Percentiles rank a stretch among this genome's conserved stretches.
These are phyloP conservation scores for Artemisia argyi DNA, from an alignment of 129 eudicot species.

Conservation along the genomic window DNA sequence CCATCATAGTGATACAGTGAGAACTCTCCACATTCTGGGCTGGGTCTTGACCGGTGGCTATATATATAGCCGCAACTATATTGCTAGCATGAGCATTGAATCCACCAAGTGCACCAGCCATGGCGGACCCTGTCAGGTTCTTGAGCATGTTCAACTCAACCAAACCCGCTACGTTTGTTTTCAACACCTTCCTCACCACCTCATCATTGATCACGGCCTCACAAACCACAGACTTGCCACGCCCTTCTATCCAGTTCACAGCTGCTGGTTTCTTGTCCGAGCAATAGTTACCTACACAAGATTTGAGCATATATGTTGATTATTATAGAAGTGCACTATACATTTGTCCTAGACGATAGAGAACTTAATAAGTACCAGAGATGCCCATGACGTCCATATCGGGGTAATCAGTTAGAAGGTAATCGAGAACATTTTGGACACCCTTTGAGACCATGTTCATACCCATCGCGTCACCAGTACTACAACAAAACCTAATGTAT, in stretches of 20 bases:
- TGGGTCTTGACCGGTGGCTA: slow-evolving; percentile 69
- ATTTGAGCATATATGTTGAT: neutral
- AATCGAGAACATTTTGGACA: slow-evolving; percentile 56
- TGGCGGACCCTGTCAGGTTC: slow-evolving; percentile 58
- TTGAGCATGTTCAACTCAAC: slow-evolving; percentile 66
- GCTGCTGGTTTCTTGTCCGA: slow-evolving; percentile 63
- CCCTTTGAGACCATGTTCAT: slow-evolving; percentile 69
- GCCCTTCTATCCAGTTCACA: slow-evolving; percentile 63
- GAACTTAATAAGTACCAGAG: slow-evolving; percentile 33
- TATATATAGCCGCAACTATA: slow-evolving; percentile 50
- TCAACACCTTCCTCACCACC: slow-evolving; percentile 50
- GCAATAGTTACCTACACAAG: slow-evolving; percentile 44
- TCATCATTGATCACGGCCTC: slow-evolving; percentile 57
- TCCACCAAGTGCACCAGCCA: slow-evolving; percentile 65
- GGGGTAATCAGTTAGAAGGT: slow-evolving; percentile 43
- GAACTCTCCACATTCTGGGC: slow-evolving; percentile 67
- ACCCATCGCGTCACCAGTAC: slow-evolving; percentile 70
- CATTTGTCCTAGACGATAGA: neutral
- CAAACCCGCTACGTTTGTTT: slow-evolving; percentile 42
- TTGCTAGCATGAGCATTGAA: slow-evolving; percentile 70
- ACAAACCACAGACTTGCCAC: slow-evolving; percentile 58
- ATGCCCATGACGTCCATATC: slow-evolving; percentile 66
- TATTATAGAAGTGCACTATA: neutral
- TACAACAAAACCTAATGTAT: slow-evolving; percentile 49
- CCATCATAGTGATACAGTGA: slow-evolving; percentile 66